Evolutionary conservation across 768 basidiomycete species (phyloP).

Genomic region (Termitomyces sp.): DNA sequence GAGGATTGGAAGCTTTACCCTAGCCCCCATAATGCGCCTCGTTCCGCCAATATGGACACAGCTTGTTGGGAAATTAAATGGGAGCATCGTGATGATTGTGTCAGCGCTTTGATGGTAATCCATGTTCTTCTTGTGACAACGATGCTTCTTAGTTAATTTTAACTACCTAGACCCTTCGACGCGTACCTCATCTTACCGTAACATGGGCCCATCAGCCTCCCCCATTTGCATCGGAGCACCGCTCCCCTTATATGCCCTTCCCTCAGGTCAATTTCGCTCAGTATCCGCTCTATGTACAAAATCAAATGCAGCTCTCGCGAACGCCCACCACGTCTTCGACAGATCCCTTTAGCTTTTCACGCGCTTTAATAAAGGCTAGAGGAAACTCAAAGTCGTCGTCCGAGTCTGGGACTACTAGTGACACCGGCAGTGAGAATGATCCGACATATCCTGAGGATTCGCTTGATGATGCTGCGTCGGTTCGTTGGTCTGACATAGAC

Average conservation of each 20-base stretch:
- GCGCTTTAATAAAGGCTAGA: neutral
- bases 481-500: slow-evolving; percentile 28
- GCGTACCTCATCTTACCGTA: slow-evolving; percentile 64
- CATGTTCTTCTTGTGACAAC: neutral
- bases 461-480: slow-evolving; percentile 1
- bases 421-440: slow-evolving; percentile 1
- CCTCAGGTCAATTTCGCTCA: slow-evolving; percentile 16
- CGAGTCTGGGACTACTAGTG: slow-evolving; percentile 2
- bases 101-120: slow-evolving; percentile 62
- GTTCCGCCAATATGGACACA: slow-evolving; percentile 48
- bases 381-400: slow-evolving; percentile 1
- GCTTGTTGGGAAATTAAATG: slow-evolving; percentile 77
- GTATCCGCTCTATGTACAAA: slow-evolving; percentile 26
- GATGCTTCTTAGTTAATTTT: slow-evolving; percentile 1
- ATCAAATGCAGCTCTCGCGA: slow-evolving; percentile 10
- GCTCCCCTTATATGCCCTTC: slow-evolving; percentile 13
- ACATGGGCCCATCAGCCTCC: slow-evolving; percentile 73
- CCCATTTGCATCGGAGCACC: slow-evolving; percentile 13
- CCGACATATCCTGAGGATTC: slow-evolving; percentile 1
- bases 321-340: slow-evolving; percentile 5
- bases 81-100: slow-evolving; percentile 69
- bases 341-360: slow-evolving; percentile 9
- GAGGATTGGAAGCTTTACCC: slow-evolving; percentile 28
- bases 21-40: slow-evolving; percentile 51
- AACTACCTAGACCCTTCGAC: slow-evolving; percentile 53